Conservation (phyloP, 352 stramenopile species). For the Peronospora belbahrii region DNA sequence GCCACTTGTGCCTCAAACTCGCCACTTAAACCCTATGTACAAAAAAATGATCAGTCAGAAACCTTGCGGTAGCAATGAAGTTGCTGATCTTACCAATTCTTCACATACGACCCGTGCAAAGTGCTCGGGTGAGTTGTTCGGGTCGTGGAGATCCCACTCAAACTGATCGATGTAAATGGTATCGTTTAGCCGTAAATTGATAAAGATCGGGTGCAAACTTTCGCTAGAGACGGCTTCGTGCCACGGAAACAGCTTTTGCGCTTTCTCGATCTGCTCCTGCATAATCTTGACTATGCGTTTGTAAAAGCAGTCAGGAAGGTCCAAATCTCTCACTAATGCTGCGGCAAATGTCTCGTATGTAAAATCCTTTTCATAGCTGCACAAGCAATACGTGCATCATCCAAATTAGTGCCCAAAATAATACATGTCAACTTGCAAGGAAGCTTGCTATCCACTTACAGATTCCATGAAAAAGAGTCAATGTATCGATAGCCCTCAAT, state of each 20-base stretch:
- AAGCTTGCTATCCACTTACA: conserved; percentile 22
- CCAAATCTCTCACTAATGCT: conserved; percentile 55
- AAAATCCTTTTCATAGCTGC: conserved; percentile 60
- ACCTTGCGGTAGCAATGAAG: not conserved
- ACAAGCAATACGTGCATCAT: not conserved
- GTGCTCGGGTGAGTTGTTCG: conserved; percentile 53
- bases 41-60: conserved; percentile 1
- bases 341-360: conserved; percentile 72
- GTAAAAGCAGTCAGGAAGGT: conserved; percentile 69
- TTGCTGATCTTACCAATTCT: conserved; percentile 42
- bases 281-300: conserved; percentile 57
- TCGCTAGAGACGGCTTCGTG: conserved; percentile 42
- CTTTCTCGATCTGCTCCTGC: conserved; percentile 60
- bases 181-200: conserved; percentile 77
- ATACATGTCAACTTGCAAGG: not conserved
- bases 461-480: conserved; percentile 74
- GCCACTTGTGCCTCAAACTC: conserved; percentile 76
- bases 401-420: not conserved
- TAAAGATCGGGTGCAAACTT: conserved; percentile 70
- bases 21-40: conserved; percentile 50
- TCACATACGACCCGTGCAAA: conserved; percentile 63
- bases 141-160: conserved; percentile 72
- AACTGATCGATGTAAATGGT: conserved; percentile 78
- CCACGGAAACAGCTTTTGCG: conserved; percentile 46
- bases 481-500: conserved; percentile 78